These are phyloP conservation scores for Aureobasidium sp. DNA, from an alignment of 2,329 filamentous ascomycete species.

Conservation along the genomic window DNA sequence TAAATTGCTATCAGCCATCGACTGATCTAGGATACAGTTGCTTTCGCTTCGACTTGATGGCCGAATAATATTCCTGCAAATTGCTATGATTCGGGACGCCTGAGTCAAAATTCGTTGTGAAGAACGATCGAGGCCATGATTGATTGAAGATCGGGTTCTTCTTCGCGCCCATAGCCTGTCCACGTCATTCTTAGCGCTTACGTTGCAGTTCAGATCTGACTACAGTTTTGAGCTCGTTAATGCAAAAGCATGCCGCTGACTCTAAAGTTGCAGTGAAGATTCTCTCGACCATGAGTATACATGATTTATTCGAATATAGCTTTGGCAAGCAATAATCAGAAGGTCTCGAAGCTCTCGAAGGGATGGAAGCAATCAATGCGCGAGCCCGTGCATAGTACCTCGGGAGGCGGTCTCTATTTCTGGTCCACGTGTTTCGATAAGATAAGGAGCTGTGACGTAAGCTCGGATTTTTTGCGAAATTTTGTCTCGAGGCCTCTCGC, in stretches of 20 bases:
- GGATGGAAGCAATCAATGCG: not conserved
- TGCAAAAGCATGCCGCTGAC: not conserved
- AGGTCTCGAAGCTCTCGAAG: not conserved
- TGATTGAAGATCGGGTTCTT: not conserved
- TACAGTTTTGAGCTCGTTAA: not conserved
- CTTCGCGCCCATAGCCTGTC: not conserved
- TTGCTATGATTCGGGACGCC: not conserved
- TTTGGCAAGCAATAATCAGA: not conserved
- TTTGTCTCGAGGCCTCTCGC: not conserved
- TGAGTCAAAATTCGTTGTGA: not conserved
- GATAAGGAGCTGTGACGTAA: constrained; percentile 2
- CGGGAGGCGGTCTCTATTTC: not conserved
- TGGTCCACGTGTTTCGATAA: not conserved
- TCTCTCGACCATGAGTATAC: not conserved
- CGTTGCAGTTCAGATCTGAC: not conserved
- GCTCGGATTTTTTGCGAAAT: not conserved
- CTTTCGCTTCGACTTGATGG: not conserved
- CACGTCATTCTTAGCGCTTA: not conserved
- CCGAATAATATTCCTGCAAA: not conserved
- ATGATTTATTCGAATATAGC: not conserved
- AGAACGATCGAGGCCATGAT: not conserved
- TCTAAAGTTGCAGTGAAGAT: not conserved
- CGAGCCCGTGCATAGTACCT: not conserved
- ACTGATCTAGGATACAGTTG: not conserved
- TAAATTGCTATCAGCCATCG: not conserved